Base-by-base conservation (phyloP, 2,329 filamentous ascomycete genomes). In the Geoglossum cookeanum region DNA sequence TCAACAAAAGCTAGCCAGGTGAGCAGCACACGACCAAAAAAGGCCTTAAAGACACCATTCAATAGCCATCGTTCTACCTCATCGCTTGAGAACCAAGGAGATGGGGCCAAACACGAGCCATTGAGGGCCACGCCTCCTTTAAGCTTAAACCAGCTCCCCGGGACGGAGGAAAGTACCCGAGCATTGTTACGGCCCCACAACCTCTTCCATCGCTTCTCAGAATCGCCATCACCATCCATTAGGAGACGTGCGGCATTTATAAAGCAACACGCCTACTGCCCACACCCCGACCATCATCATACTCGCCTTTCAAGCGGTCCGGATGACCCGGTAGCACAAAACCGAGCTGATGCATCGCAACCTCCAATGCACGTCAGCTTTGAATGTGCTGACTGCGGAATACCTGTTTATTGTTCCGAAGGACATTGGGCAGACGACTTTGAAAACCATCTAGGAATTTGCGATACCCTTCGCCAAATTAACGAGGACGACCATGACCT, bases 401-500 rank as follows among this genome's bases (percentile, higher is more conserved):
- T 97, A 47, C 90, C 94, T 0, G 83, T 95, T 5, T 94, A 92
- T 68, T 98, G 92, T 73, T 91, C 82, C 63, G 86, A 96, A 70
- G 84, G 88, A 63, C 92, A 98, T 68, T 97, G 91, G 86, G 88
- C 86, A 67, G 88, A 94, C 64, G 88, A 97, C 69, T 98, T 95
- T 66, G 91, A 97, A 70, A 78, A 83, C 17, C 92, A 98, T 69
- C 70, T 98, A 60, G 80, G 96, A 66, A 83, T 98, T 39, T 98
- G 92, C 69, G 91, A 98, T 65, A 86, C 86, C 0, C 73, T 98
- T 58, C 78, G 85, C 62, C 85, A 97, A 71, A 91, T 95, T 71
- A 98, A 98, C 64, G 92, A 98, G 72, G 92, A 98, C 66, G 92
- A 98, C 64, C 94, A 98, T 67, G 92, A 98, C 68, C 72, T 98